A percentile compares a stretch with the other conserved stretches of the same genome.
Evolutionary conservation across 1,139 yeast genomes (phyloP).

Genomic region (Candida albicans): DNA sequence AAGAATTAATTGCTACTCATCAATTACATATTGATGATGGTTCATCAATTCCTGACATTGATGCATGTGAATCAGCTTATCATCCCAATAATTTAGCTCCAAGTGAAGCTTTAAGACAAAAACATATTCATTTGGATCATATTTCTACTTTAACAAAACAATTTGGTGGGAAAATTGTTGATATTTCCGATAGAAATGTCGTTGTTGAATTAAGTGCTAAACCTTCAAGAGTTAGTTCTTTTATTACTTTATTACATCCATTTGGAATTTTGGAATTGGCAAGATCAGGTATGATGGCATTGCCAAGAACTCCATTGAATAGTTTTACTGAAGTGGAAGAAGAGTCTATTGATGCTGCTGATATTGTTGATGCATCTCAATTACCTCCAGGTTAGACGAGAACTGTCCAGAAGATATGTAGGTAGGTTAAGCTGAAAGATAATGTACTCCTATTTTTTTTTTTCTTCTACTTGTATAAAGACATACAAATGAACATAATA

Average conservation of each 20-base stretch:
- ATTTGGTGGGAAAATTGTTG: slow-evolving; percentile 92
- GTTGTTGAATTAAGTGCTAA: slow-evolving; percentile 93
- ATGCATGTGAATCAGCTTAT: slow-evolving; percentile 56
- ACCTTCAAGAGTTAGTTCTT: slow-evolving; percentile 84
- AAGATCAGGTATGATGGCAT: slow-evolving; percentile 97
- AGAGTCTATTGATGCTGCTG: slow-evolving; percentile 60
- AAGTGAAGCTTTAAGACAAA: slow-evolving; percentile 91
- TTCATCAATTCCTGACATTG: slow-evolving; percentile 45
- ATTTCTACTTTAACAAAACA: slow-evolving; percentile 77
- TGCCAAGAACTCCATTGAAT: slow-evolving; percentile 90
- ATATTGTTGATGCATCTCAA: slow-evolving; percentile 74
- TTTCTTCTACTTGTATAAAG: not conserved
- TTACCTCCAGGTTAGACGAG: slow-evolving; percentile 84
- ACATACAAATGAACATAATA: too few species aligned
- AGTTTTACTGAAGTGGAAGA: slow-evolving; percentile 48
- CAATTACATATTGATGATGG: slow-evolving; percentile 47
- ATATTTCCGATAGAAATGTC: slow-evolving; percentile 90
- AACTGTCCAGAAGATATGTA: not conserved
- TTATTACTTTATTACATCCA: slow-evolving; percentile 86
- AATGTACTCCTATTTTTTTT: not conserved
- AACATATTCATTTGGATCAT: slow-evolving; percentile 84
- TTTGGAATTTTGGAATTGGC: slow-evolving; percentile 96
- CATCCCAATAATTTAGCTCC: slow-evolving; percentile 92
- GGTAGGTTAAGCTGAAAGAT: too few species aligned
- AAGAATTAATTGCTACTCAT: slow-evolving; percentile 89